Evolutionary conservation across 2,329 filamentous ascomycete genomes (phyloP), one percentile per base, ranked within the genome.

Genomic region (Fonsecaea monophora): DNA sequence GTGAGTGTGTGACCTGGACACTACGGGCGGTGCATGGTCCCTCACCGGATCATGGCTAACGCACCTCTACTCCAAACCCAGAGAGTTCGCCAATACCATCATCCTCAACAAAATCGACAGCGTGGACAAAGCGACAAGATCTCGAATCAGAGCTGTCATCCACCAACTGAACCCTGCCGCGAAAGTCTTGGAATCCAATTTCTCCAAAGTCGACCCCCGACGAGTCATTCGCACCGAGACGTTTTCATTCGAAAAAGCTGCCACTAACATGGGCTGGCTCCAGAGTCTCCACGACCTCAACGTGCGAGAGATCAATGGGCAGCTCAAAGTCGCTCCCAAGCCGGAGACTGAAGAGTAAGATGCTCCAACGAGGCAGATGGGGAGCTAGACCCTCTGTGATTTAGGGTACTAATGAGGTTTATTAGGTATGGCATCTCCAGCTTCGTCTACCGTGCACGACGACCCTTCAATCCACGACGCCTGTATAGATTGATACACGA

Each of bases 81-180:
- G 66, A 35, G 90, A 92, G 76, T 92, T 92, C 71, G 89, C 90
- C 0, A 89, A 92, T 70, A 89, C 92, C 6, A 83, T 92, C 13
- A 82, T 92, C 3, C 78, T 92, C 21, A 92, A 92, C 78, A 92
- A 92, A 76, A 80, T 85, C 5, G 89, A 91, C 67, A 85, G 87
- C 67, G 86, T 90, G 13, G 76, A 82, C 48, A 75, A 78, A 4
- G 78, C 74, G 21, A 83, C 80, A 0, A 79, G 82, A 18, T 72
- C 77, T 4, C 79, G 84, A 2, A 82, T 90, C 62, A 75, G 81
- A 2, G 79, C 82, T 0, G 77, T 90, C 9, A 78, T 91, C 62
- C 82, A 82, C 65, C 83, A 86, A 58, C 82, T 92, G 15, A 92
- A 92, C 68, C 90, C 87, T 1, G 81, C 83, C 0, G 89, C 89